Evolutionary conservation across 345 rosid genomes (phyloP), one percentile per base, ranked within the genome.

Genomic region (Brassica incana): DNA sequence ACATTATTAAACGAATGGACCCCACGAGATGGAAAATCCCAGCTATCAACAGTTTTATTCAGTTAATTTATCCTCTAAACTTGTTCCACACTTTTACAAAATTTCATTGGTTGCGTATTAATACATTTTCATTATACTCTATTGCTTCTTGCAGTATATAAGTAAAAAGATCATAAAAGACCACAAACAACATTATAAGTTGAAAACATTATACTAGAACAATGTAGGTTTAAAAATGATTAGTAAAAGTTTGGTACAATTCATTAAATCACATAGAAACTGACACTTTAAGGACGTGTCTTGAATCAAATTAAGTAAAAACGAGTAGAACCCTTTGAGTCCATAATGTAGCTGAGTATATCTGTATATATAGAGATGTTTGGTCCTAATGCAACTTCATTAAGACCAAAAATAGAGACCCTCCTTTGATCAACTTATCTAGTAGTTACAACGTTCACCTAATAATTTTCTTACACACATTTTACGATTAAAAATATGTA

Each of bases 401-500:
- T 54, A 36, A 75, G 54, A 67, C 65, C 65, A 35, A 3, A 25
- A 5, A 54, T 25, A 23, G 29, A 60, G 12, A 5, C 20, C 59
- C 23, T 65, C 33, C 56, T 52, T 9, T 23, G 10, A 3, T 8
- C 56, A 54, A 52, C 35, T 75, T 23, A 15, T 5, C 5, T 40
- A 52, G 16, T 52, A 40, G 8, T 43, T 43, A 43, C 18, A 40
- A 69, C 69, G 69, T 69, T 61, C 79, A 45, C 62, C 30, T 4
- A 30, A 48, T 3, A 30, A 48, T 3, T 29, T 62, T 29, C 30
- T 63, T 73, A 61, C 62, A 30, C 65, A 40, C 3, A 52, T 52
- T 52, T 48, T 32, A 62, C 69, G 7, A 18, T 4, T 2, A 60
- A 50, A 30, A 30, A 18, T 20, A 84, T 81, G 86, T 73, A 81